Evolutionary conservation across 2,329 filamentous ascomycete genomes (phyloP).

Genomic region (Ophiostoma sp.): DNA sequence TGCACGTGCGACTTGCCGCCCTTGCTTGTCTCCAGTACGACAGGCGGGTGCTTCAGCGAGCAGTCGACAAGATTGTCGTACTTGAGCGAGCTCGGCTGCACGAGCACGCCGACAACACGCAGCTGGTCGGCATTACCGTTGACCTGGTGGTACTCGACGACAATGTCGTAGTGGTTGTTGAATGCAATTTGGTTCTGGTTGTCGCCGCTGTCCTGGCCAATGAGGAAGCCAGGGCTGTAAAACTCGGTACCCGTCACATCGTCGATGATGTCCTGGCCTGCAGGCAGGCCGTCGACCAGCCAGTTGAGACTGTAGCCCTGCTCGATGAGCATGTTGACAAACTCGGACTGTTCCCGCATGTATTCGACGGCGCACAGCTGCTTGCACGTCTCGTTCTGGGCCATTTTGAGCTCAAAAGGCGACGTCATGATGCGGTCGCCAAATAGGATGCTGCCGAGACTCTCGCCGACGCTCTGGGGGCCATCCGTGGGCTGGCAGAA

Average conservation of each 20-base stretch:
- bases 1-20: conserved; percentile 58
- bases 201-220: conserved; percentile 57
- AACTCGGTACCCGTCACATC: conserved; percentile 70
- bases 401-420: conserved; percentile 85
- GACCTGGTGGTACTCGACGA: conserved; percentile 86
- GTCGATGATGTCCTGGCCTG: conserved; percentile 76
- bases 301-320: conserved; percentile 91
- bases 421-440: conserved; percentile 96
- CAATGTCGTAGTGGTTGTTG: conserved; percentile 95
- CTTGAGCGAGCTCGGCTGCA: conserved; percentile 70
- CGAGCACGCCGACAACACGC: conserved; percentile 85
- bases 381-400: conserved; percentile 80
- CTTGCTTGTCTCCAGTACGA: conserved; percentile 59
- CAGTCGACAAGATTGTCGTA: conserved; percentile 59
- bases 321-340: conserved; percentile 75
- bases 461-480: conserved; percentile 76
- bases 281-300: conserved; percentile 90
- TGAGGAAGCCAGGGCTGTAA: conserved; percentile 84
- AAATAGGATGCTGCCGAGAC: conserved; percentile 91
- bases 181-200: conserved; percentile 50
- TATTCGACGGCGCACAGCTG: conserved; percentile 64
- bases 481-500: conserved; percentile 79
- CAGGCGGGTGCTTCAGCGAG: conserved; percentile 47
- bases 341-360: conserved; percentile 61
- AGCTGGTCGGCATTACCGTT: conserved; percentile 61